Evolutionary conservation across 2,329 filamentous ascomycete species (phyloP).

Genomic region (Pseudogymnoascus pannorum): DNA sequence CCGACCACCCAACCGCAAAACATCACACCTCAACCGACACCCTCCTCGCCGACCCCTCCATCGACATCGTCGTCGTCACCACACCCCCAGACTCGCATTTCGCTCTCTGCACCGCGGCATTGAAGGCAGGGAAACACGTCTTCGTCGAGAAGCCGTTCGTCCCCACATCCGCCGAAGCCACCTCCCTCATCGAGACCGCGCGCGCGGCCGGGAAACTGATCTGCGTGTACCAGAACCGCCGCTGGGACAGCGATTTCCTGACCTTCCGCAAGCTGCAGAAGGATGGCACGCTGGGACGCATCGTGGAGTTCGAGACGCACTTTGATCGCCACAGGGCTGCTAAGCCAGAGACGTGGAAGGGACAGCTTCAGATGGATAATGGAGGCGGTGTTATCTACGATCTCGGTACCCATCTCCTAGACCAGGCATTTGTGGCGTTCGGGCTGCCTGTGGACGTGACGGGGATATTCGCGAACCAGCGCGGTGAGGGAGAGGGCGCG

Average conservation of each 20-base stretch:
- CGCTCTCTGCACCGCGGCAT: constrained; percentile 52
- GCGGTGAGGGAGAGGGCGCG: constrained; percentile 39
- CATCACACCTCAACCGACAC: constrained; percentile 56
- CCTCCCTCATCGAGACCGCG: constrained; percentile 44
- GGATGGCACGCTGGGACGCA: constrained; percentile 55
- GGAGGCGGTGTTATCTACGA: constrained; percentile 67
- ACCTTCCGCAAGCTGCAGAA: constrained; percentile 58
- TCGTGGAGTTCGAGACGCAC: constrained; percentile 72
- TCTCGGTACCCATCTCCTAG: constrained; percentile 67
- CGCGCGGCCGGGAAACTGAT: constrained; percentile 33
- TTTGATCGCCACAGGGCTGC: constrained; percentile 67
- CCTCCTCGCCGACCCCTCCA: constrained; percentile 55
- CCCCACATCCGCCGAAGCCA: constrained; percentile 60
- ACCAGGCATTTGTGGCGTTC: constrained; percentile 66
- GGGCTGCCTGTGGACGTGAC: constrained; percentile 61
- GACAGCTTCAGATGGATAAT: constrained; percentile 46
- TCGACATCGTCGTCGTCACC: constrained; percentile 65
- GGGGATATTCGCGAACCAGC: constrained; percentile 60
- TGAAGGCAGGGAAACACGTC: constrained; percentile 68
- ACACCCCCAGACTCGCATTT: constrained; percentile 69
- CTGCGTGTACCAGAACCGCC: constrained; percentile 44
- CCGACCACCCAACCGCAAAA: constrained; percentile 58
- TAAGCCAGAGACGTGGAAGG: constrained; percentile 60
- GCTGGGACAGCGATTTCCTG: constrained; percentile 72
- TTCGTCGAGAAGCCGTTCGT: constrained; percentile 81